Base-by-base conservation (phyloP, 176 grass and related monocot species). In the Carex parvula region DNA sequence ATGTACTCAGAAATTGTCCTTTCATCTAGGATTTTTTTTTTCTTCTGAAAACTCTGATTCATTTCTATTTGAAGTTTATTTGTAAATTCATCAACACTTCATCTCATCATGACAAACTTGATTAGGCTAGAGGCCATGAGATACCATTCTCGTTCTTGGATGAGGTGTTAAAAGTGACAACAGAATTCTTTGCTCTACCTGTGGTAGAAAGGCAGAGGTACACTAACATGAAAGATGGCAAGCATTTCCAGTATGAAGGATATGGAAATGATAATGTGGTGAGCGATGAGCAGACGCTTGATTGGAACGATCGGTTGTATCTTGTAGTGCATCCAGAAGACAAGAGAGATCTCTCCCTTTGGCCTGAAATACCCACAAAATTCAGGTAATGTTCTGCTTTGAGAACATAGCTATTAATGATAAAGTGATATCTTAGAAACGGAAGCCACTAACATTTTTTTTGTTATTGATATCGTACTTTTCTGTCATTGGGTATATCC, bases 221-320 rank as follows among this genome's bases (percentile, higher is more conserved):
- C 41, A 89, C 42, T 2, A 93, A 93, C 83, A 21, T 89, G 18
- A 60, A 84, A 32, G 83, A 83, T 8, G 91, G 91, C 65, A 52
- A 86, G 46, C 70, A 61, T 46, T 88, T 89, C 84, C 75, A 79
- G 66, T 18, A 85, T 15, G 77, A 91, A 79, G 91, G 91, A 8
- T 93, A 93, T 42, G 89, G 89, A 11, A 89, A 80, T 20, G 91
- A 93, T 67, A 20, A 18, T 57, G 84, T 85, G 78, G 8, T 0
- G 7, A 85, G 30, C 1, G 15, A 85, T 29, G 87, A 87, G 0
- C 89, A 93, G 26, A 72, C 86, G 5, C 74, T 93, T 0, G 91
- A 93, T 85, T 93, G 91, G 89, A 82, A 0, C 35, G 91, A 93
- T 62, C 86, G 91, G 6, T 54, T 93, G 1, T 87, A 89, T 76